phyloP scores from a whole-genome alignment of 805 yeast genomes.

The Metschnikowia amazonensis region DNA sequence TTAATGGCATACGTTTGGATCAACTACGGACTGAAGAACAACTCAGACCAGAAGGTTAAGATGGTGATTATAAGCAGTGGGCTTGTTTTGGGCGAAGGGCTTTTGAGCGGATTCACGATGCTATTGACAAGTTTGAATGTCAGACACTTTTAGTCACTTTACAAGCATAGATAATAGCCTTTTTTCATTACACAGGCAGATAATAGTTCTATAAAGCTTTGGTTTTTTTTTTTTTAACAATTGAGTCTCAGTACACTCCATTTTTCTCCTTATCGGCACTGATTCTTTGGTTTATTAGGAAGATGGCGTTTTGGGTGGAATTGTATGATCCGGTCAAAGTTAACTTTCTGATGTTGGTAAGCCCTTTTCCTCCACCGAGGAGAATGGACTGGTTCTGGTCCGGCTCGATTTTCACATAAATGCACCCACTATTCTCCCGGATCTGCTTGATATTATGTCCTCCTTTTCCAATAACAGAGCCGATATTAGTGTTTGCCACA shows the following conservation, averaged over 20 bases:
- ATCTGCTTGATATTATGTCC: constrained; percentile 80
- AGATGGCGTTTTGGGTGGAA: constrained; percentile 69
- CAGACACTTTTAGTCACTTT: constrained; percentile 20
- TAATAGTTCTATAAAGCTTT: not conserved
- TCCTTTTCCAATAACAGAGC: constrained; percentile 81
- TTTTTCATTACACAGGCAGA: not conserved
- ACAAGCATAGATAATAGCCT: not conserved
- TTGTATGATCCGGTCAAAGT: constrained; percentile 64
- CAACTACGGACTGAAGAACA: constrained; percentile 20
- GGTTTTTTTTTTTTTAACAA: not conserved
- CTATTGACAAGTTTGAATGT: constrained; percentile 60
- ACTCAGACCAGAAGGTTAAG: constrained; percentile 51
- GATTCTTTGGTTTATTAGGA: constrained; percentile 67
- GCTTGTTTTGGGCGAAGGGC: constrained; percentile 88
- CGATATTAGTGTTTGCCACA: constrained; percentile 76
- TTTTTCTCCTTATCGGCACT: constrained; percentile 60
- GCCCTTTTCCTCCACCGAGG: constrained; percentile 43
- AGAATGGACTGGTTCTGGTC: constrained; percentile 49
- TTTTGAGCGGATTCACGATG: constrained; percentile 81
- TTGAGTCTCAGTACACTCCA: constrained; percentile 10
- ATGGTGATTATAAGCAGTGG: constrained; percentile 92
- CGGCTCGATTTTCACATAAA: constrained; percentile 68
- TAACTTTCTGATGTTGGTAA: constrained; percentile 50
- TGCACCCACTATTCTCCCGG: constrained; percentile 65
- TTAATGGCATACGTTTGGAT: constrained; percentile 59